These are phyloP conservation scores for Ophiocordyceps camponoti-saundersi DNA, from an alignment of 2,329 filamentous ascomycete genomes.

Conservation along the genomic window DNA sequence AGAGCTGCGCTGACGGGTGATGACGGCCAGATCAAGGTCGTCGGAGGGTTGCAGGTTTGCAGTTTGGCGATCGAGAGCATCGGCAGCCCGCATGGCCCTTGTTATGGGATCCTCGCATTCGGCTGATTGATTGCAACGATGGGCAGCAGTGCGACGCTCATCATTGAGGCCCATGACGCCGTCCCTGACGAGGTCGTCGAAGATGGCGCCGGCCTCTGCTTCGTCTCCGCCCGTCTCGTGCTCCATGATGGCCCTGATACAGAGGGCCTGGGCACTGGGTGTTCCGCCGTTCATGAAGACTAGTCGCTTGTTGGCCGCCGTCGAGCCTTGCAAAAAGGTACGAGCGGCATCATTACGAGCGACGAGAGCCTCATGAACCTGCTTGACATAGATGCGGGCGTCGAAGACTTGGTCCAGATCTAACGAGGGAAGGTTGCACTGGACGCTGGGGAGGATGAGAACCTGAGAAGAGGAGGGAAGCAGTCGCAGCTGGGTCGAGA, in stretches of 20 bases:
- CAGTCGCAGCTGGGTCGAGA: slow-evolving; percentile 42
- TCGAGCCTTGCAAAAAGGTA: slow-evolving; percentile 31
- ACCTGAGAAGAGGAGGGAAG: slow-evolving; percentile 42
- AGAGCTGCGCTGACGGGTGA: slow-evolving; percentile 25
- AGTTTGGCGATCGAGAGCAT: slow-evolving; percentile 37
- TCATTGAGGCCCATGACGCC: slow-evolving; percentile 23
- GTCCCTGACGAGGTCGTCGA: slow-evolving; percentile 30
- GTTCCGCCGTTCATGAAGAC: slow-evolving; percentile 46
- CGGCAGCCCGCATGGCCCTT: slow-evolving; percentile 40
- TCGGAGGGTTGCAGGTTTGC: slow-evolving; percentile 32
- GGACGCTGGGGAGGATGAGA: slow-evolving; percentile 35
- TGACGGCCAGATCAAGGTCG: slow-evolving; percentile 28
- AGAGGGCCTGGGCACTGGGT: slow-evolving; percentile 33
- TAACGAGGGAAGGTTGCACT: slow-evolving; percentile 24
- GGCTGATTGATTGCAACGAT: slow-evolving; percentile 1
- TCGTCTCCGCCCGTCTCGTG: slow-evolving; percentile 32
- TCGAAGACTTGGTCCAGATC: slow-evolving; percentile 12
- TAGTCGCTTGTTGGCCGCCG: slow-evolving; percentile 29
- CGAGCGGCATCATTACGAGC: slow-evolving; percentile 30
- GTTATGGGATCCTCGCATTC: slow-evolving; percentile 29
- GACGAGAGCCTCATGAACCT: slow-evolving; percentile 31
- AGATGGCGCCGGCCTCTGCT: slow-evolving; percentile 31
- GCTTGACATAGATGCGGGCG: slow-evolving; percentile 22
- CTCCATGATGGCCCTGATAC: slow-evolving; percentile 35
- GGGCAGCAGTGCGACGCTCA: slow-evolving; percentile 5